phyloP scores from a whole-genome alignment of 208 protist genomes.

The Acanthamoeba quina region DNA sequence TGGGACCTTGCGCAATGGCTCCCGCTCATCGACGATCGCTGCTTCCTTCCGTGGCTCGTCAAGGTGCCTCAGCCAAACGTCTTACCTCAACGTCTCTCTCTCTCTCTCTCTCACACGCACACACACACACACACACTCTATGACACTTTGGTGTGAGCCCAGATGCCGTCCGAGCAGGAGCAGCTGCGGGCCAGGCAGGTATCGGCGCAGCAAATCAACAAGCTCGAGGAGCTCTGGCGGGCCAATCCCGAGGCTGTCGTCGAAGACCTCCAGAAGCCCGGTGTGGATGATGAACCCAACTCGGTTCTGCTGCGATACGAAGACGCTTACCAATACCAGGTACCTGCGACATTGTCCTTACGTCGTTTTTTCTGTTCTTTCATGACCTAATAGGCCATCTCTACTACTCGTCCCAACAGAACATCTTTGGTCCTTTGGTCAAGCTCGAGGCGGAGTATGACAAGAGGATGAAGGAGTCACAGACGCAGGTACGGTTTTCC shows the following conservation, averaged over 20 bases:
- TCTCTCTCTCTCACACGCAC: not conserved
- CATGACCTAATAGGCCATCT: not conserved
- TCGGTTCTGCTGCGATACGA: conserved; percentile 91
- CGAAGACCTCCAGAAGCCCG: conserved; percentile 88
- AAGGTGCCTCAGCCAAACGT: conserved; percentile 77
- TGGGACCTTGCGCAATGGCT: conserved; percentile 94
- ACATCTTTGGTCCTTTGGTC: conserved; percentile 93
- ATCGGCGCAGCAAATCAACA: conserved; percentile 90
- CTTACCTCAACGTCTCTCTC: not conserved
- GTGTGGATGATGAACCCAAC: conserved; percentile 87
- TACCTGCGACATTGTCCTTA: not conserved
- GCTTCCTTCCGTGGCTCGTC: conserved; percentile 95
- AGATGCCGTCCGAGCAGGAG: conserved; percentile 85
- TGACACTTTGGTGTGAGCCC: not conserved
- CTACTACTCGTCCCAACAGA: conserved; percentile 70
- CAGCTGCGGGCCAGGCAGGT: conserved; percentile 88
- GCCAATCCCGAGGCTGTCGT: conserved; percentile 87
- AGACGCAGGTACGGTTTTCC: conserved; percentile 81
- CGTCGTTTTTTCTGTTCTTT: not conserved
- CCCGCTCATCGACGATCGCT: conserved; percentile 94
- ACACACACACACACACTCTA: too few relatives aligned
- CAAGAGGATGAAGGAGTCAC: conserved; percentile 93
- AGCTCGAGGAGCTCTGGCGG: conserved; percentile 95
- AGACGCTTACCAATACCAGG: conserved; percentile 94
- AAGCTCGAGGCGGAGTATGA: conserved; percentile 95